A percentile compares a stretch with the other conserved stretches of the same genome.
These are phyloP conservation scores for Proliferodiscus dingleyae DNA, from an alignment of 2,329 filamentous ascomycete genomes.

Conservation along the genomic window DNA sequence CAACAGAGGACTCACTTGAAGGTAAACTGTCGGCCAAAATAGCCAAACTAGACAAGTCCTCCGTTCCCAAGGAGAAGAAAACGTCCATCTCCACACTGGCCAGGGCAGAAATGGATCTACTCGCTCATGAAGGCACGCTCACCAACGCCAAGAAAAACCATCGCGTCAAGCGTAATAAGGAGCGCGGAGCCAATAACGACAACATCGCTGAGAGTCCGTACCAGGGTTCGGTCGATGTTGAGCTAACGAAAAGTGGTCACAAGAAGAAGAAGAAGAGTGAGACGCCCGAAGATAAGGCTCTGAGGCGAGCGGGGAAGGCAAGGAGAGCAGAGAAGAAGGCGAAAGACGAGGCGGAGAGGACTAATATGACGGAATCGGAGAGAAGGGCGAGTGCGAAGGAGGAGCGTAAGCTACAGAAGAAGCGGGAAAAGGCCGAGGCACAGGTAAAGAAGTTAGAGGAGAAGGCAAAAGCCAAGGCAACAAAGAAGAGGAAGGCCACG, in stretches of 20 bases:
- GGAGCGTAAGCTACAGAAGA: conserved; percentile 1
- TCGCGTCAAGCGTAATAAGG: not conserved
- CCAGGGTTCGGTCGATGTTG: not conserved
- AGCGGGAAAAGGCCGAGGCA: no score
- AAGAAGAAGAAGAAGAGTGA: not conserved
- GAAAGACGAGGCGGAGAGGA: conserved; percentile 4
- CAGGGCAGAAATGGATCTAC: not conserved
- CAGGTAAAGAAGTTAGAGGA: not conserved
- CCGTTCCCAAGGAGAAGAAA: conserved; percentile 1
- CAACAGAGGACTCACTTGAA: conserved; percentile 8
- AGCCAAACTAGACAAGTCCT: conserved; percentile 2
- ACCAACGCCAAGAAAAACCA: not conserved
- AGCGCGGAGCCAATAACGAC: not conserved
- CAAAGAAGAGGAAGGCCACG: conserved; percentile 8
- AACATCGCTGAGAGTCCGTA: not conserved
- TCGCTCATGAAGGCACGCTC: not conserved
- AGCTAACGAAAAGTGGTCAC: not conserved
- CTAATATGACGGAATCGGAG: not conserved
- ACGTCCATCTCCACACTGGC: not conserved
- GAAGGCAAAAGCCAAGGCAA: not conserved
- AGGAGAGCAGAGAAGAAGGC: conserved; percentile 5
- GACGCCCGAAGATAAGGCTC: no score
- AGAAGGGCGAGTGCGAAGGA: not conserved
- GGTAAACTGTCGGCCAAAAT: not conserved
- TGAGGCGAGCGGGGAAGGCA: conserved; percentile 4